Evolutionary conservation across 202 grass and related monocot genomes (phyloP).

Genomic region (Schoenoplectus tabernaemontani): DNA sequence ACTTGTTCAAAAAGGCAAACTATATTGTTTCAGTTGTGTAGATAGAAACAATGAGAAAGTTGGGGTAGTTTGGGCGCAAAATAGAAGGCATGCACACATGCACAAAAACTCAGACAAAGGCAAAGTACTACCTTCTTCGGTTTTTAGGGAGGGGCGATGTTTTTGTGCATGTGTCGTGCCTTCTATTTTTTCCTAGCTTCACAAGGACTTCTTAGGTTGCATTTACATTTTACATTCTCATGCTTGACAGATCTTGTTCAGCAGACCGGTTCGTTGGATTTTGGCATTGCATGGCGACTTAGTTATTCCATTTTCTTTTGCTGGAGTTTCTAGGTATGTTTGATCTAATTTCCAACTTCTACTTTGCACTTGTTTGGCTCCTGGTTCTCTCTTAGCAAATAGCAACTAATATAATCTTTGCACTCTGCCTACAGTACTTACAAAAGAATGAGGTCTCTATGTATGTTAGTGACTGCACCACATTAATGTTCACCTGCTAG

Average conservation of each 20-base stretch:
- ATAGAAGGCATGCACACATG: too few relatives aligned
- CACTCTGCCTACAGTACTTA: not conserved
- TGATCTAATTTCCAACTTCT: not conserved
- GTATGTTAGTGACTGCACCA: not conserved
- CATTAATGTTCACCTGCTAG: not conserved
- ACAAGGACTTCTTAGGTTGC: not conserved
- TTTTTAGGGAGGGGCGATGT: not conserved
- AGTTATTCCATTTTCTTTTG: conserved; percentile 80
- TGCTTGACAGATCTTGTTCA: conserved; percentile 63
- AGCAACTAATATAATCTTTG: not conserved
- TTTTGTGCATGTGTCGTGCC: not conserved
- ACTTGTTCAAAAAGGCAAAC: not conserved
- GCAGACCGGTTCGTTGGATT: conserved; percentile 91
- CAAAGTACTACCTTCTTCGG: not conserved
- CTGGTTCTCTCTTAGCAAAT: not conserved
- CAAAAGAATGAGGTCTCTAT: not conserved
- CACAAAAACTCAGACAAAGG: too few relatives aligned
- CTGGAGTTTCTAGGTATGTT: conserved; percentile 80
- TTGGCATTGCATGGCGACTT: conserved; percentile 72
- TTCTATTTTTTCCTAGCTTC: not conserved
- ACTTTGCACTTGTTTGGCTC: not conserved
- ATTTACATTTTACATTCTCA: conserved; percentile 1
- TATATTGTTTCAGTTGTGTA: not conserved
- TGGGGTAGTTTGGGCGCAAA: not conserved
- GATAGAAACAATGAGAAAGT: not conserved